Evolutionary conservation across 2,329 filamentous ascomycete species (phyloP), one percentile per base, ranked within the genome.

Genomic region (Alternaria solani): DNA sequence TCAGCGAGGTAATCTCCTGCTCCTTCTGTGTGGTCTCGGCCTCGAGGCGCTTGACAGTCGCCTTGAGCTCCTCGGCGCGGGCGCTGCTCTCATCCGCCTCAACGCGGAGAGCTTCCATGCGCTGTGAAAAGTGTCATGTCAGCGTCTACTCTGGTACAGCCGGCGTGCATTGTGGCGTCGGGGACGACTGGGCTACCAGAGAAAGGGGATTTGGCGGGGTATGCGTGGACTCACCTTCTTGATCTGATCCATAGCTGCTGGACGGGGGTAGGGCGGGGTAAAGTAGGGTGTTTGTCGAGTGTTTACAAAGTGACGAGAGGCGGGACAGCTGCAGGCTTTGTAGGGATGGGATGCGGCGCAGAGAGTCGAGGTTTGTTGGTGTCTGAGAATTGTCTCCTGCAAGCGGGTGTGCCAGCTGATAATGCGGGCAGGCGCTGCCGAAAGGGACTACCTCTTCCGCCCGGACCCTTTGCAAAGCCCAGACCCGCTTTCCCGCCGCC

Each of bases 21-120:
- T 98, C 95, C 86, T 98, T 98, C 79, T 91, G 86, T 65, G 97
- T 87, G 81, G 93, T 97, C 85, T 98, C 94, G 82, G 97, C 91
- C 84, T 99, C 94, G 67, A 98, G 87, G 55, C 83, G 81, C 87
- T 97, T 98, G 84, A 97, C 87, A 84, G 92, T 94, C 74, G 82
- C 70, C 84, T 95, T 89, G 70, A 96, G 88, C 83, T 98, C 94
- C 79, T 97, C 92, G 67, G 90, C 90, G 84, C 94, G 91, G 79
- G 85, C 83, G 68, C 88, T 83, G 67, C 92, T 89, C 79, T 95
- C 91, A 78, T 98, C 95, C 76, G 93, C 91, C 87, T 98, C 93
- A 82, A 94, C 84, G 80, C 94, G 94, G 85, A 99, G 93, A 81
- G 90, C 86, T 85, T 91, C 91, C 92, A 97, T 94, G 90, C 93